phyloP scores from a whole-genome alignment of 371 early-diverging fungal genomes.

The Blakeslea trispora region DNA sequence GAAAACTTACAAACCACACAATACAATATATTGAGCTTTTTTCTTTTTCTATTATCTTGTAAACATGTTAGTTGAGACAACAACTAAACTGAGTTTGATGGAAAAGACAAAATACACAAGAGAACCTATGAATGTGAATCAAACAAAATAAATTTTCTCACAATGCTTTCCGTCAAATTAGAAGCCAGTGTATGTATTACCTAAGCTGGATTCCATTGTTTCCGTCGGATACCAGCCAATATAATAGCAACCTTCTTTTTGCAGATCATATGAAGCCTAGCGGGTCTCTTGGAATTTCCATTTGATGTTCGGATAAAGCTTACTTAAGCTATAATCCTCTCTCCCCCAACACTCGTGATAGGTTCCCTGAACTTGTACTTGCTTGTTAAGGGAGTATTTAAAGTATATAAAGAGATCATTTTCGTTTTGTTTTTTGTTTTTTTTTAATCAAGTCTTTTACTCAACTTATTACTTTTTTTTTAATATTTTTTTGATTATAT shows the following conservation, averaged over 20 bases:
- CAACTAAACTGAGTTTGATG: too few relatives aligned
- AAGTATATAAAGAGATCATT: background rate
- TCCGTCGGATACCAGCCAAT: conserved; percentile 9
- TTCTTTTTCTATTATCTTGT: too few relatives aligned
- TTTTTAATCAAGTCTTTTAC: background rate
- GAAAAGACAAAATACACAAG: too few relatives aligned
- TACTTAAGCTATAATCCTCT: background rate
- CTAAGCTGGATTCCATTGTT: conserved; percentile 3
- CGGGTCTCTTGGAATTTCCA: background rate
- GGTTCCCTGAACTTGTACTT: background rate
- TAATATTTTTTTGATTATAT: background rate
- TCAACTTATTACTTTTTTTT: background rate
- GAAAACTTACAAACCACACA: too few relatives aligned
- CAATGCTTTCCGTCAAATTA: too few relatives aligned
- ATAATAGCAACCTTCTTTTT: background rate
- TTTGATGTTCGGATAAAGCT: background rate
- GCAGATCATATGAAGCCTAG: background rate
- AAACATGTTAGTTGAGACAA: too few relatives aligned
- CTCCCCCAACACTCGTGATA: background rate
- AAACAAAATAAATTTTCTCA: too few relatives aligned
- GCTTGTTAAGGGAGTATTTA: background rate
- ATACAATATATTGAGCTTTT: too few relatives aligned
- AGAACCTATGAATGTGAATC: too few relatives aligned
- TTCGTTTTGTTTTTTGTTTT: background rate
- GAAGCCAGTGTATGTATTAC: background rate